These are phyloP conservation scores for Sporothrix humicola DNA, from an alignment of 2,329 filamentous ascomycete genomes.

Conservation along the genomic window DNA sequence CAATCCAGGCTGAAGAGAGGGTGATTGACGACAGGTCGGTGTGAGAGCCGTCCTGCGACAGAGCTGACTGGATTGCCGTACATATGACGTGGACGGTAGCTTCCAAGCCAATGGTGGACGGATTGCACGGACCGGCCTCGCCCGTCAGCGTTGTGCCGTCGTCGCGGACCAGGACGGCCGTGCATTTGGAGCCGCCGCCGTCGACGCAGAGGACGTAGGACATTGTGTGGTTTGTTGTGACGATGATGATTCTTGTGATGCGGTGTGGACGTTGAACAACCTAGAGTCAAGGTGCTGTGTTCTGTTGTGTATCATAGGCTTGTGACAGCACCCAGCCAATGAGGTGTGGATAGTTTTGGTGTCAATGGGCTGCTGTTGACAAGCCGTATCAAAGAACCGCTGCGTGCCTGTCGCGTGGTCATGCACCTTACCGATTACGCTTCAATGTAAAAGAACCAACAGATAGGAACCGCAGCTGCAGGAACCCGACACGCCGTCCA, in stretches of 20 bases:
- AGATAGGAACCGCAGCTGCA: neutral
- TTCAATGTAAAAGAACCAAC: neutral
- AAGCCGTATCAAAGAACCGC: no score
- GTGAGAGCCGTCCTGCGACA: slow-evolving; percentile 35
- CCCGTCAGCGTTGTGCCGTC: slow-evolving; percentile 42
- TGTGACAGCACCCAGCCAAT: no score
- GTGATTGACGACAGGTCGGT: neutral
- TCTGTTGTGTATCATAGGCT: no score
- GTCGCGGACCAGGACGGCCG: slow-evolving; percentile 45
- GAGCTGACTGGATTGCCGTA: slow-evolving; percentile 41
- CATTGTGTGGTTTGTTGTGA: neutral
- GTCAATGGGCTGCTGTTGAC: no score
- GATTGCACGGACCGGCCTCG: slow-evolving; percentile 48
- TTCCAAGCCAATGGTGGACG: slow-evolving; percentile 45
- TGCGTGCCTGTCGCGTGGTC: neutral
- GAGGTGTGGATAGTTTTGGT: no score
- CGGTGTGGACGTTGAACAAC: no score
- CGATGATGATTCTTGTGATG: no score
- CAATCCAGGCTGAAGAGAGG: slow-evolving; percentile 48
- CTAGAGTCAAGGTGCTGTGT: neutral
- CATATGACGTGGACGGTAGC: slow-evolving; percentile 42
- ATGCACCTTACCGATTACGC: neutral
- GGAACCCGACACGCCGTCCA: neutral
- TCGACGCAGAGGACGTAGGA: slow-evolving; percentile 42
- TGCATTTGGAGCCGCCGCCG: slow-evolving; percentile 52